Base-by-base conservation (phyloP, 2,329 filamentous ascomycete genomes). In the Monosporascus sp. region DNA sequence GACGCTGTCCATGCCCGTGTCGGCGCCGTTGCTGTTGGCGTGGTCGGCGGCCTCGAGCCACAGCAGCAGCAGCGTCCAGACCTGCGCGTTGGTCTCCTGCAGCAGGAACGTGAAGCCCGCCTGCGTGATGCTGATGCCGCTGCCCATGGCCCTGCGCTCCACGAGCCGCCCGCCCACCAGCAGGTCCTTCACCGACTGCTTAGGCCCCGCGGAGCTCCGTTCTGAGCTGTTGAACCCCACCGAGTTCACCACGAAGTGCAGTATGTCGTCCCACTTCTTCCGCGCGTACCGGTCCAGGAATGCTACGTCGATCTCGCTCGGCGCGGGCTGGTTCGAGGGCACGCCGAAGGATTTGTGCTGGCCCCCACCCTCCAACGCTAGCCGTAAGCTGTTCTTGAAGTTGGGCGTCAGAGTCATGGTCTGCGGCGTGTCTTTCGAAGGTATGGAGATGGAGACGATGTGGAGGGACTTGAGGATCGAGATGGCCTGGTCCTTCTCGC, bases 1-100 rank as follows among this genome's bases (percentile, higher is more conserved):
- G 48, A 96, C 91, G 55, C 88, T 86, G 60, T 96, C 91, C 78
- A 96, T 87, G 35, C 37, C 47, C 17, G 20, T 35, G 52, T 56
- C 55, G 40, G 52, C 53, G 45, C 70, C 68, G 49, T 72, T 69
- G 15, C 69, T 72, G 47, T 62, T 65, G 9, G 61, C 60, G 20
- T 61, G 76, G 62, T 91, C 87, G 45, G 88, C 88, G 56, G 91
- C 88, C 61, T 95, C 89, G 49, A 99, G 85, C 78, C 96, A 99
- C 35, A 97, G 85, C 31, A 99, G 87, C 37, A 99, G 78, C 47
- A 99, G 78, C 26, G 91, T 94, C 94, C 94, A 99, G 37, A 99
- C 91, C 70, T 99, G 94, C 0, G 93, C 91, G 69, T 97, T 97
- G 55, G 93, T 87, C 66, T 97, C 93, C 65, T 97, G 93, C 8